Evolutionary conservation across 2,329 filamentous ascomycete genomes (phyloP), one percentile per base, ranked within the genome.

Genomic region (Coleophoma eucalyptorum): DNA sequence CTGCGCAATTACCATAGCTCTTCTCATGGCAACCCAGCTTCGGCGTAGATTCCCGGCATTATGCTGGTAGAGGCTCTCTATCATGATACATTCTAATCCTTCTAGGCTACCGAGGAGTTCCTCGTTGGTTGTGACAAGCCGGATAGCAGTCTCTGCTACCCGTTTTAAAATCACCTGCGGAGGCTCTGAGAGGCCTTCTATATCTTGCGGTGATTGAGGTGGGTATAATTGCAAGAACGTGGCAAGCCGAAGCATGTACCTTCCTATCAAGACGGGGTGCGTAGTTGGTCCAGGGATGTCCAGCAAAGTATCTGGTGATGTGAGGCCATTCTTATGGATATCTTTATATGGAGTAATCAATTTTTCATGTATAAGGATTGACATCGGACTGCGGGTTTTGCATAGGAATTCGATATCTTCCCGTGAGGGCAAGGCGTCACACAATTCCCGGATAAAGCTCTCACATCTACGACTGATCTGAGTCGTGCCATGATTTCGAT

Each of bases 71-170:
- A 74, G 65, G 12, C 62, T 64, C 50, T 77, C 71, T 0, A 78
- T 63, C 58, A 79, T 67, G 18, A 79, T 64, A 46, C 73, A 73
- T 50, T 77, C 72, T 13, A 79, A 57, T 2, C 73, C 77, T 60
- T 81, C 78, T 1, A 75, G 58, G 2, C 70, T 74, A 15, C 60
- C 61, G 0, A 72, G 55, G 1, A 80, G 60, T 1, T 70, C 67
- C 43, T 79, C 73, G 21, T 79, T 71, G 13, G 66, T 67, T 0
- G 73, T 75, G 1, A 82, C 70, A 55, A 65, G 3, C 32, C 20
- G 47, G 11, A 50, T 37, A 34, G 49, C 51, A 45, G 21, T 19
- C 33, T 51, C 54, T 31, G 34, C 50, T 12, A 58, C 15, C 8
- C 59, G 58, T 4, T 55, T 45, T 61, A 65, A 61, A 5, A 68